Evolutionary conservation across 352 stramenopile genomes (phyloP), one percentile per base, ranked within the genome.

Genomic region (Globisporangium heterothallicum): DNA sequence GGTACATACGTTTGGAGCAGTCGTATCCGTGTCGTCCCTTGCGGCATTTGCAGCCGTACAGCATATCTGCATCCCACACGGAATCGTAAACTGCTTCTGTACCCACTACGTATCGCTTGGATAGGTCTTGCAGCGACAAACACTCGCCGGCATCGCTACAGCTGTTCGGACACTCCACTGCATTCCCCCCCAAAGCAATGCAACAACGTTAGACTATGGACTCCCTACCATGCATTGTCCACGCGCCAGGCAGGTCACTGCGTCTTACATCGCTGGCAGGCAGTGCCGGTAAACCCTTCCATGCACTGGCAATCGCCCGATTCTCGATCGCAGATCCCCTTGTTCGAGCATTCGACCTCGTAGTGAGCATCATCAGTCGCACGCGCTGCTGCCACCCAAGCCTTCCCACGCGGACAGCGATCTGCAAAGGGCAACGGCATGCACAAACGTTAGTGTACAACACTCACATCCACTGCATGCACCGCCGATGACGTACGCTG

Each of bases 41-140:
- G 16, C 90, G 78, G 56, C 92, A 98, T 14, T 84, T 66, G 64
- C 92, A 98, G 1, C 88, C 89, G 45, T 86, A 87, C 16, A 97
- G 84, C 76, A 85, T 86, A 7, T 86, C 63, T 1, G 75, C 75
- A 26, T 92, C 81, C 78, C 78, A 92, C 0, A 63, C 47, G 1
- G 38, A 49, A 0, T 80, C 64, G 42, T 92, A 90, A 0, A 82
- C 56, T 2, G 65, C 58, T 34, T 86, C 79, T 3, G 61, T 70
- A 3, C 63, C 73, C 8, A 84, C 72, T 3, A 70, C 67, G 36
- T 64, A 74, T 0, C 57, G 24, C 2, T 55, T 57, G 0, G 79
- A 88, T 2, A 89, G 68, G 24, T 86, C 59, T 42, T 68, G 68
- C 5, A 93, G 75, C 16, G 78, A 88, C n/a, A 91, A 30, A 26